Percentiles rank a stretch among this genome's conserved stretches.
Evolutionary conservation across 164 flowering plant genomes (phyloP).

Genomic region (Dillenia turbinata): DNA sequence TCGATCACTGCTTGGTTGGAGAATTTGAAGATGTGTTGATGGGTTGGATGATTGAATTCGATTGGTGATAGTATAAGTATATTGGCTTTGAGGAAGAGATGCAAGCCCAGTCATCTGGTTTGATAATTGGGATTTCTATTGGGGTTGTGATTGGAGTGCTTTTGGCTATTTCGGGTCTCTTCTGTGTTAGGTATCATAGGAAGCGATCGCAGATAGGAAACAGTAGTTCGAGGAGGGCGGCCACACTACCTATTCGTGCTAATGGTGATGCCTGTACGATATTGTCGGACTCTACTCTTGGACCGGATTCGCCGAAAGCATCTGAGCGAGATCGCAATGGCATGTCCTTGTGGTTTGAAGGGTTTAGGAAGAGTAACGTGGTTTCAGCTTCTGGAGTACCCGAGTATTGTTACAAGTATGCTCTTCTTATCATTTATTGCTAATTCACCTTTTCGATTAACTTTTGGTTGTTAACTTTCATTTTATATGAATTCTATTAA

Average conservation of each 20-base stretch:
- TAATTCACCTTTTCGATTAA: too few species aligned
- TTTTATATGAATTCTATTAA: too few species aligned
- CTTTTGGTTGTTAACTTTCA: too few species aligned
- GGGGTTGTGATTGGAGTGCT: constrained; percentile 86
- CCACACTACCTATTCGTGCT: constrained; percentile 68
- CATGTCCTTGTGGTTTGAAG: constrained; percentile 65
- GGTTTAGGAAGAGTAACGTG: constrained; percentile 55
- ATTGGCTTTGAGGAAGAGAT: constrained; percentile 25
- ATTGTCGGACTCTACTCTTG: constrained; percentile 79
- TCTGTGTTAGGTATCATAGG: constrained; percentile 67
- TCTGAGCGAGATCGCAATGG: constrained; percentile 42
- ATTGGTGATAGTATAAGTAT: background rate
- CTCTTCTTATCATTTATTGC: background rate
- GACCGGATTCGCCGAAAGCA: constrained; percentile 75
- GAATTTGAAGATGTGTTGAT: constrained; percentile 11
- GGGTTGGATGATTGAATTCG: constrained; percentile 18
- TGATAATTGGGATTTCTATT: constrained; percentile 84
- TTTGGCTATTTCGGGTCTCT: constrained; percentile 61
- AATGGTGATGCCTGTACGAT: constrained; percentile 73
- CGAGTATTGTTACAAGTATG: constrained; percentile 86
- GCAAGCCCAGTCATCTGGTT: constrained; percentile 65
- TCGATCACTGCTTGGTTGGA: background rate
- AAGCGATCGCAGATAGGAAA: constrained; percentile 75
- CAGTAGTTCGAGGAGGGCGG: constrained; percentile 83
- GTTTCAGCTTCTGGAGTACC: constrained; percentile 83